Base-by-base conservation (phyloP, 352 stramenopile genomes). In the Phytopythium boreale region DNA sequence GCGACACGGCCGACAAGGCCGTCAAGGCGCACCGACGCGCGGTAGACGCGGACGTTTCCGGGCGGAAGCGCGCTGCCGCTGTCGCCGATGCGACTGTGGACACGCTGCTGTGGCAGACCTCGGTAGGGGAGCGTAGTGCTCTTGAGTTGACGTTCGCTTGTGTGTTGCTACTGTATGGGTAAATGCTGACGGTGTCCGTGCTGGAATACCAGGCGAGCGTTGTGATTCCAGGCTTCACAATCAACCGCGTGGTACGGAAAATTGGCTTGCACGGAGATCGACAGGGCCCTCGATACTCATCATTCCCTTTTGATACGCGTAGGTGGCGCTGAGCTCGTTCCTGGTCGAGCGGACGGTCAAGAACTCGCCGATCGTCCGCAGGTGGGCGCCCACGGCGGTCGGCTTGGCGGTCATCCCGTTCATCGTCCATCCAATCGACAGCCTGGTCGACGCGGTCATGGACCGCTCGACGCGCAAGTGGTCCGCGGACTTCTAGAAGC, bases 401-500 rank as follows among this genome's bases (percentile, higher is more conserved):
- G 88, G 90, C 1, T 67, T 97, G 22, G 76, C 74, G 9, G 75
- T 90, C 17, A 97, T 97, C 61, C 88, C 89, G 2, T 71, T 97
- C 49, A 96, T 97, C 65, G 85, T 96, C 61, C 82, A 93, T 65
- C 90, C 90, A 26, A 89, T 97, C 46, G 89, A 97, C 74, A 56
- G 68, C 44, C 73, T 89, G 10, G 82, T 91, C 10, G 80, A 91
- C 57, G 51, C 53, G 4, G 59, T 71, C 12, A 88, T 91, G 80
- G 80, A 89, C 64, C 64, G 63, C 41, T 77, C 77, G 22, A 76
- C 77, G 29, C 79, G 79, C 60, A 74, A 84, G 52, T 87, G 79
- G 81, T 63, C 74, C 2, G 65, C 62, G 15, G 53, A 66, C 2
- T 75, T 75, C 27, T 11, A 81, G 7, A 51, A 75, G 7, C 63